Evolutionary conservation across 495 filamentous ascomycete species (phyloP), one percentile per base, ranked within the genome.

Genomic region (Podospora bellae-mahoneyi): DNA sequence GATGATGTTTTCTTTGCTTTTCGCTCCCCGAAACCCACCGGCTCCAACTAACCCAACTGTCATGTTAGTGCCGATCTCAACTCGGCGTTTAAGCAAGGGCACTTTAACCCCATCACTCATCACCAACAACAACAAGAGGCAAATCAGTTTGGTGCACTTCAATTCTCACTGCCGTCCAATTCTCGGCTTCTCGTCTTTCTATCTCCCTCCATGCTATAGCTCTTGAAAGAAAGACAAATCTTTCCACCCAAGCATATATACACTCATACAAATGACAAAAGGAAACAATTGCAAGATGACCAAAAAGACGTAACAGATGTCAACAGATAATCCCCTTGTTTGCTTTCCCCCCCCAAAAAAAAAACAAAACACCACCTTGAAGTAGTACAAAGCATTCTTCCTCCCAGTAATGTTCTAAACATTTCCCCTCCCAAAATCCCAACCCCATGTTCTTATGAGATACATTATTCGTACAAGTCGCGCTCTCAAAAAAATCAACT

Each of bases 401-500:
- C 23, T 2, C 55, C 55, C 20, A 58, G 15, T 18, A 26, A 58
- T 48, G 39, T 20, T 20, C 3, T 26, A 58, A 58, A 58, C 5
- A 58, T 26, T 1, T 58, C 6, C 9, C 55, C 55, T 15, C 13
- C 55, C n/a, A 19, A 19, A 58, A 58, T 20, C 7, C 61, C 2
- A 63, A 16, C 32, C 32, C 13, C 61, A 63, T 63, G 18, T 32
- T 48, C 27, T 20, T 58, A 58, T 58, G 61, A 48, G 61, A 63
- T 48, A 63, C 61, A 63, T 63, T 63, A 63, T 63, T 63, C 61
- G 61, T 63, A 63, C 61, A 63, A 18, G 34, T n/a, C 32, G 27
- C 18, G 23, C 23, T 23, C 23, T n/a, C 23, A 23, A 23, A 1
- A 23, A 20, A 20, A 20, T n/a, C 4, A 63, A 48, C 26, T 20